phyloP scores from a whole-genome alignment of 1,284 basidiomycete species.

The Tylopilus sp. region DNA sequence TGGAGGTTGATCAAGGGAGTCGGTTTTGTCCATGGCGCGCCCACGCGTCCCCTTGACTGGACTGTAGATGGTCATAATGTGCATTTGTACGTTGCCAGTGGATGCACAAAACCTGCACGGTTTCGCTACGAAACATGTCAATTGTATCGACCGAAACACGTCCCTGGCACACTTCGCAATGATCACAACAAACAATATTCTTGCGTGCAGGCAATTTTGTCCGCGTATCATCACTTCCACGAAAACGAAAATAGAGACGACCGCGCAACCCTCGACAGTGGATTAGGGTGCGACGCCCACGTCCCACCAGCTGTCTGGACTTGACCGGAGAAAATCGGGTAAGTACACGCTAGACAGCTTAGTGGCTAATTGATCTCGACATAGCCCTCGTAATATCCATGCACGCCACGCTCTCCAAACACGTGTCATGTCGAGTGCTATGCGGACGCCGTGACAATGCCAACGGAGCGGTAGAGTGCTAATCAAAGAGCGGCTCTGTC shows the following conservation, averaged over 20 bases:
- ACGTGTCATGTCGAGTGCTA: slow-evolving; percentile 13
- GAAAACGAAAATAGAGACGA: slow-evolving; percentile 13
- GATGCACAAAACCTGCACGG: slow-evolving; percentile 69
- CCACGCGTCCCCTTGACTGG: slow-evolving; percentile 2
- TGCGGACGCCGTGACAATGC: slow-evolving; percentile 22
- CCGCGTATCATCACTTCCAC: slow-evolving; percentile 27
- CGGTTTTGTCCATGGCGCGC: not conserved
- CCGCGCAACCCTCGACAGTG: slow-evolving; percentile 7
- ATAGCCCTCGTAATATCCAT: not conserved
- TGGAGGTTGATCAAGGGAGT: slow-evolving; percentile 18
- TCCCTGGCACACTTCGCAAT: not conserved
- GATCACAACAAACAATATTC: slow-evolving; percentile 25
- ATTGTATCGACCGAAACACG: slow-evolving; percentile 38
- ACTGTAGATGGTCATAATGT: slow-evolving; percentile 58
- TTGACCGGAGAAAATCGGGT: slow-evolving; percentile 28
- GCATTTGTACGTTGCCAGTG: slow-evolving; percentile 68
- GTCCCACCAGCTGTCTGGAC: slow-evolving; percentile 5
- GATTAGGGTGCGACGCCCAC: slow-evolving; percentile 20
- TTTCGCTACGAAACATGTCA: slow-evolving; percentile 59
- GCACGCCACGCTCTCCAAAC: slow-evolving; percentile 11
- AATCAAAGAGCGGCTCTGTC: slow-evolving; percentile 18
- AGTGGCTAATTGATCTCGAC: slow-evolving; percentile 23
- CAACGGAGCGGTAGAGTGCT: slow-evolving; percentile 40
- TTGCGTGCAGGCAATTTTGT: slow-evolving; percentile 40
- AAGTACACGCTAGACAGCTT: slow-evolving; percentile 13